Base-by-base conservation (phyloP, 352 stramenopile genomes). In the Pseudoperonospora humuli region DNA sequence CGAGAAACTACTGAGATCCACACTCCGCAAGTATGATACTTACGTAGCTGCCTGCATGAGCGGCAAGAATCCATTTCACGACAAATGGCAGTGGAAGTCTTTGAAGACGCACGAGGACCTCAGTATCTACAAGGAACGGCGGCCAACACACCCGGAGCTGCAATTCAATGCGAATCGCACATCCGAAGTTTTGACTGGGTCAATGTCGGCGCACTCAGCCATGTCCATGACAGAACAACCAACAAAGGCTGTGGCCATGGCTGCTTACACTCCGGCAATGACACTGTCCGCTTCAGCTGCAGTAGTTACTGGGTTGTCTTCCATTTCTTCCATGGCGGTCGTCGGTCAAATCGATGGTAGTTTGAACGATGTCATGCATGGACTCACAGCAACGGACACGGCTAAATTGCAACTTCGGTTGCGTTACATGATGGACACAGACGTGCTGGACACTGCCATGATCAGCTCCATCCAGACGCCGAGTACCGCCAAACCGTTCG, bases 301-400 rank as follows among this genome's bases (percentile, higher is more conserved):
- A 20, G 46, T 29, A 10, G 31, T 45, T 5, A 33, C 40, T 0
- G 41, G 42, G 1, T 47, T 42, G 19, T 57, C 41, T 11, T 42
- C 53, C 13, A 29, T 51, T 14, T 38, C 40, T 13, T 57, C 60
- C 2, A 37, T 59, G 2, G 39, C 52, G 3, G 34, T 71, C 25
- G 57, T 50, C 7, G 67, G 67, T 1, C 50, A 64, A 5, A 15
- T 74, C 9, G 15, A 51, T 0, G 67, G 67, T 5, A 42, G 26
- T 19, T 38, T 77, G 5, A 53, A 48, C 28, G 63, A 75, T 42
- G 46, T 57, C 28, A 57, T 75, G 38, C 70, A 65, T 34, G 67
- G 67, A 9, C 43, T 74, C 27, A n/a, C 45, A 9, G 50, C 56
- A 9, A 48, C 44, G 1, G 51, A 68, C 14, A 51, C 63, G 15